Evolutionary conservation across 306 rosid genomes (phyloP), one percentile per base, ranked within the genome.

Genomic region (Prunus armeniaca): DNA sequence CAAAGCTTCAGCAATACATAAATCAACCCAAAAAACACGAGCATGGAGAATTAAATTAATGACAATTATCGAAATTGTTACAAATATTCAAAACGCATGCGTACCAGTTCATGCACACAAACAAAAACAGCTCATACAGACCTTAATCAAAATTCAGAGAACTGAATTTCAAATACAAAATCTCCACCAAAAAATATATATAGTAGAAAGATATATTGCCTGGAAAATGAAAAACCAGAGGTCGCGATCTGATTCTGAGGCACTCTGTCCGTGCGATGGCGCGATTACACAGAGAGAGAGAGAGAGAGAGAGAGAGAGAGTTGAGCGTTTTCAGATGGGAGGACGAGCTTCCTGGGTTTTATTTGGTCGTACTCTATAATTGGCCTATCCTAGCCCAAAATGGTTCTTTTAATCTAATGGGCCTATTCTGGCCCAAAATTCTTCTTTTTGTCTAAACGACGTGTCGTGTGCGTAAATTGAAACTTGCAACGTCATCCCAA

Each of bases 181-280:
- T 9, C 22, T 2, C 3, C 27, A 25, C 24, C 3, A 65, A 17
- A 27, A 28, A 1, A 46, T 0, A 50, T 12, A 5, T 5, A 64
- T 68, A 55, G 28, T 1, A 14, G 27, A 32, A 55, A 25, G 25
- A 0, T 34, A 30, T 22, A 68, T 66, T 67, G 67, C 83, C 79
- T 67, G 79, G 51, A 61, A 67, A 28, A 12, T 24, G 69, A 7
- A 51, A 79, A 73, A 47, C 27, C 9, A 17, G 69, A 79, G 74
- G 69, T 66, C 60, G 69, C 69, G 82, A 79, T 79, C 83, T 67
- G 83, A 46, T n/a, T 72, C 82, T 10, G 69, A 58, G 54, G 71
- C 20, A 2, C 43, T 20, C n/a, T 27, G 70, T 60, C 81, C 76
- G 46, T 56, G 20, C 55, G 52, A 73, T 72, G 74, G 82, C 74